Base-by-base conservation (phyloP, 1,284 basidiomycete genomes). In the Ustilago lituana region DNA sequence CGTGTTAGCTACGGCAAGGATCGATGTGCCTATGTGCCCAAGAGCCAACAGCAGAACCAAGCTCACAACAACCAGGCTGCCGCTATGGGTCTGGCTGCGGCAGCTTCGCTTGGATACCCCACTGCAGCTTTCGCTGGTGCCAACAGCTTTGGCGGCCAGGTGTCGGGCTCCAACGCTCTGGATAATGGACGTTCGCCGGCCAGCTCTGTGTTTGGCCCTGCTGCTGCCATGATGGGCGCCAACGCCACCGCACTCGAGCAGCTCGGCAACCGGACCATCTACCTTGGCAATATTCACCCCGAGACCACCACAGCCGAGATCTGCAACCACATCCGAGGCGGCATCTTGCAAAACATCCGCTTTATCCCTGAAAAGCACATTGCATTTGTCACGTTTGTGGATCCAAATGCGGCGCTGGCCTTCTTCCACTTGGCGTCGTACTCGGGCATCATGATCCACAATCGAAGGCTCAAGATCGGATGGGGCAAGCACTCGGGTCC, bases 241-340 rank as follows among this genome's bases (percentile, higher is more conserved):
- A 68, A 62, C 33, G 58, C 58, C 10, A 55, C 68, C 1, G 62
- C 68, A 6, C 62, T 71, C 24, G 64, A 76, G 55, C 79, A 81
- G 65, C 69, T 81, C 27, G 79, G 79, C 43, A 81, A 81, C 35
- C 75, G 79, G 27, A 81, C 79, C 33, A 74, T 81, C 66, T 81
- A 81, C 48, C 65, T 81, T 8, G 79, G 79, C 48, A 81, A 81
- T 62, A 74, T 81, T 48, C 79, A 81, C 33, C 79, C 76, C 14
- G 77, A 80, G 22, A 80, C 79, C 14, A 81, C 77, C 5, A 76
- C 75, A 2, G 79, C 79, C 44, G 79, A 81, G 62, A 81, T 81
- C 56, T 81, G 79, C 73, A 81, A 81, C 68, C 78, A 80, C 60
- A 77, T 81, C 32, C 78, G 79, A 6, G 79, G 79, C 23, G 79